A percentile compares a stretch with the other conserved stretches of the same genome.
phyloP scores from a whole-genome alignment of 345 rosid species.

The Gossypium turneri region DNA sequence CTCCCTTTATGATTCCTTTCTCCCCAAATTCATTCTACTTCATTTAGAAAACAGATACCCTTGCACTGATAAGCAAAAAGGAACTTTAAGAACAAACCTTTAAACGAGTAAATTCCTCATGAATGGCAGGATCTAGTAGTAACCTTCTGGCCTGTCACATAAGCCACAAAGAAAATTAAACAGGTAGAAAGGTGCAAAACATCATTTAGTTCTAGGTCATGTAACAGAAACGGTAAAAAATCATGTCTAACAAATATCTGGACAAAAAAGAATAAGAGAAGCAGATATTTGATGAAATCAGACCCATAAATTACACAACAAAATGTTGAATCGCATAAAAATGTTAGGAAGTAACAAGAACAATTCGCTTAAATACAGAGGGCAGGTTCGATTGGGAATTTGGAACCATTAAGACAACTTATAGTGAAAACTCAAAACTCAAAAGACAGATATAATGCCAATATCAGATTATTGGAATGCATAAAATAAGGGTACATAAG shows the following conservation, averaged over 20 bases:
- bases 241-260: neutral
- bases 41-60: neutral
- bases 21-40: constrained; percentile 2
- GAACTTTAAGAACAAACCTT: constrained; percentile 52
- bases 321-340: neutral
- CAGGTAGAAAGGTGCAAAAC: neutral
- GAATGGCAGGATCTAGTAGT: constrained; percentile 92
- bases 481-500: neutral
- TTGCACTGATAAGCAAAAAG: constrained; percentile 1
- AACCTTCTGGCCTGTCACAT: constrained; percentile 80
- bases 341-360: neutral
- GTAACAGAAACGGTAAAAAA: no score
- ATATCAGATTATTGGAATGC: neutral
- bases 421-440: neutral
- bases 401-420: neutral
- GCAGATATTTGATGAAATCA: neutral
- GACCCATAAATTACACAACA: neutral
- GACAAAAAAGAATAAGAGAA: neutral
- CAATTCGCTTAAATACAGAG: neutral
- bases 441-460: neutral
- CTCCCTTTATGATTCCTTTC: neutral
- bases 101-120: constrained; percentile 86
- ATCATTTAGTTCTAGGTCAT: neutral
- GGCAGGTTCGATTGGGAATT: neutral
- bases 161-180: constrained; percentile 13